These are phyloP conservation scores for Mycena crocata DNA, from an alignment of 768 basidiomycete genomes.

Conservation along the genomic window DNA sequence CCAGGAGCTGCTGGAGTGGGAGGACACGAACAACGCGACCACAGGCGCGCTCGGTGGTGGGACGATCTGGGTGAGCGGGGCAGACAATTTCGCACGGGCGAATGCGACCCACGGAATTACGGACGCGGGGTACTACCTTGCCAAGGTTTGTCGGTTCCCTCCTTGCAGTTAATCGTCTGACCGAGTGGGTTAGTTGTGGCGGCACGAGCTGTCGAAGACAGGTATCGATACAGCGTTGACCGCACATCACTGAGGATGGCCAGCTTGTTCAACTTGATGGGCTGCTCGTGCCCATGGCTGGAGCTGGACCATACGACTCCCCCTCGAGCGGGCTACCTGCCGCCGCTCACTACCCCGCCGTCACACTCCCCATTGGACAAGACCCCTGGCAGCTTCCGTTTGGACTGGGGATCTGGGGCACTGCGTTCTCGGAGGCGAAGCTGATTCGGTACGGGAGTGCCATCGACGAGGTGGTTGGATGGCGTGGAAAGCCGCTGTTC, in stretches of 20 bases:
- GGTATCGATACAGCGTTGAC: slow-evolving; percentile 16
- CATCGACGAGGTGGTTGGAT: slow-evolving; percentile 16
- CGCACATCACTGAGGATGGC: slow-evolving; percentile 9
- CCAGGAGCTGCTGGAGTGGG: slow-evolving; percentile 8
- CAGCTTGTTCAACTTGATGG: slow-evolving; percentile 5
- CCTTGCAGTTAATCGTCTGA: too few relatives aligned
- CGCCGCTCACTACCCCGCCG: slow-evolving; percentile 18
- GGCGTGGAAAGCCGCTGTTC: slow-evolving; percentile 6
- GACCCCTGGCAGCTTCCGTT: slow-evolving; percentile 18
- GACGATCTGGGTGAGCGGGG: slow-evolving; percentile 14
- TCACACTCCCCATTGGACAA: slow-evolving; percentile 15
- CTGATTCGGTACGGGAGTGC: slow-evolving; percentile 19
- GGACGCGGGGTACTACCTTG: slow-evolving; percentile 13
- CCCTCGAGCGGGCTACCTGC: slow-evolving; percentile 16
- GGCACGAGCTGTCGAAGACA: slow-evolving; percentile 19
- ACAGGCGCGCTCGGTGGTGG: slow-evolving; percentile 16
- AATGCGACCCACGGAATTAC: slow-evolving; percentile 15
- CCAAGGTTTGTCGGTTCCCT: neutral
- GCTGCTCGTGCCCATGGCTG: slow-evolving; percentile 21
- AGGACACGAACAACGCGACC: slow-evolving; percentile 15
- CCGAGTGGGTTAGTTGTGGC: slow-evolving; percentile 8
- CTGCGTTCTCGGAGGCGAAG: slow-evolving; percentile 12
- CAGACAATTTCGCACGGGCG: slow-evolving; percentile 14
- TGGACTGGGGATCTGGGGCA: slow-evolving; percentile 18
- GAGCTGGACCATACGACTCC: slow-evolving; percentile 7